Evolutionary conservation across 805 yeast species (phyloP), one percentile per base, ranked within the genome.

Genomic region (Pachysolen tannophilus): DNA sequence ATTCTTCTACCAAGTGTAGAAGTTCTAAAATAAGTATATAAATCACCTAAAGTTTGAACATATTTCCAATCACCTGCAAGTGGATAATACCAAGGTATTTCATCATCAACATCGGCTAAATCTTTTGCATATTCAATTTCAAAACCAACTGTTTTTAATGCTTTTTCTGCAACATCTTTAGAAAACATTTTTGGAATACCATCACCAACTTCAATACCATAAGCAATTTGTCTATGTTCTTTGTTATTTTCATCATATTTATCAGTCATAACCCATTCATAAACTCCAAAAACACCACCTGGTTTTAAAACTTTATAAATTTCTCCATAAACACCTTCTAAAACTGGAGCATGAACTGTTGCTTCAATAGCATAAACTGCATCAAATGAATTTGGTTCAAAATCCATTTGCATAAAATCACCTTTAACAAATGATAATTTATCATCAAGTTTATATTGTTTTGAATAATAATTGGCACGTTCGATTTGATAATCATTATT

Each of bases 211-310:
- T 92, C 98, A 48, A 92, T 92, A 58, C 96, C 97, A 62, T 90
- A 90, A 21, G 95, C 92, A 45, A 92, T 84, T 56, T 81, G 82
- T 63, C 96, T 83, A 66, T 92, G 98, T 60, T 78, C 88, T 49
- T 77, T 75, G 61, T 85, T 86, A 40, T 61, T 62, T 63, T 83
- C 94, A 57, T 92, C 97, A 58, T 86, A 92, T 33, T 65, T 70
- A 52, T 87, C 95, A 43, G 97, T 92, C 95, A 92, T 83, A 45
- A 92, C 97, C 98, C 98, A 92, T 65, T 92, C 98, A 67, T 92
- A 92, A 35, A 92, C 97, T 58, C 97, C 98, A 47, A 92, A 92
- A 32, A 70, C 76, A 60, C 98, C 98, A 55, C 97, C 97, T 50
- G 98, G 97, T 65, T 92, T 92, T 61, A 90, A 73, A 13, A 86